These are phyloP conservation scores for Plasmodium billcollinsi DNA, from an alignment of 169 alveolate genomes.

Conservation along the genomic window DNA sequence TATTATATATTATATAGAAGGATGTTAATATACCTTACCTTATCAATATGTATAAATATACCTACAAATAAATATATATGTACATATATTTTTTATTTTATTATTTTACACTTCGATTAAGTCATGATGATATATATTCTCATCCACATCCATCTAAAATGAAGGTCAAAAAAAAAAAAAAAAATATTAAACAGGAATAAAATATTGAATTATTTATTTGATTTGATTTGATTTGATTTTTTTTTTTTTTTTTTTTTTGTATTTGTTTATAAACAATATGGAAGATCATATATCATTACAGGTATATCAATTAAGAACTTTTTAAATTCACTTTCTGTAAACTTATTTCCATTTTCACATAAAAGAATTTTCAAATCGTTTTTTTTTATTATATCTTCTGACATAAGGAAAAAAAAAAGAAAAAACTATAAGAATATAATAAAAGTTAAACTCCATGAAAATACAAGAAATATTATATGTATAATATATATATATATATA, in stretches of 20 bases:
- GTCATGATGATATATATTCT: constrained; percentile 48
- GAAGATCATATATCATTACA: constrained; percentile 13
- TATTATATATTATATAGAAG: not conserved
- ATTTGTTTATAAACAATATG: not conserved
- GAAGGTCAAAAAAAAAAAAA: constrained; percentile 1
- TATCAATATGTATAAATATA: not conserved
- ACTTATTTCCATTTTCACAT: constrained; percentile 72
- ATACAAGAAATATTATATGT: not conserved
- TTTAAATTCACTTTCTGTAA: constrained; percentile 61
- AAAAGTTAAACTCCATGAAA: not conserved
- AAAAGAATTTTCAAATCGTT: constrained; percentile 17
- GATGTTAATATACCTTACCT: not conserved
- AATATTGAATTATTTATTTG: not conserved
- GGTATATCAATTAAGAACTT: constrained; percentile 52
- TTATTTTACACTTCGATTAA: constrained; percentile 37
- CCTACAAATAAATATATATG: not conserved
- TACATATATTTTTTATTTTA: constrained; percentile 7
- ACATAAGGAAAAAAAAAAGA: constrained; percentile 11
- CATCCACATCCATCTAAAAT: constrained; percentile 39
- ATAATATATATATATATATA: not conserved
- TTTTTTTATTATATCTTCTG: constrained; percentile 40
- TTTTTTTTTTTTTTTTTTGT: constrained; percentile 1
- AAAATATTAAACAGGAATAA: not conserved
- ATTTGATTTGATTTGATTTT: not conserved
- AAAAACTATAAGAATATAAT: no score